Base-by-base conservation (phyloP, 2,329 filamentous ascomycete species). In the Ascochyta clinopodiicola region DNA sequence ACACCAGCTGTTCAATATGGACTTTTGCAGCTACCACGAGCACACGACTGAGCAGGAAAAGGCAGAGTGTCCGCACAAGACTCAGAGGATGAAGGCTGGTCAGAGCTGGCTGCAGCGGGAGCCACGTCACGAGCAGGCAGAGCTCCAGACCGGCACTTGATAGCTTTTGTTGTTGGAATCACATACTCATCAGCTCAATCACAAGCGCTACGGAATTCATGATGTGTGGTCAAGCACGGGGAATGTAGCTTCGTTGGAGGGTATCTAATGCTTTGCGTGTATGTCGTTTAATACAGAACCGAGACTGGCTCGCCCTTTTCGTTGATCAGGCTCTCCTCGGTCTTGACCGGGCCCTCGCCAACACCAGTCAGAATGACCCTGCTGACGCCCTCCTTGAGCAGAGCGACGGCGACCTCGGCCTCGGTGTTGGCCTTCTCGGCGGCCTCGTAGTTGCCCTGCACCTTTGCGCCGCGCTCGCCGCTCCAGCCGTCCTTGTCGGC, bases 351-450 rank as follows among this genome's bases (percentile, higher is more conserved):
- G 0, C 94, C 95, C 74, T 96, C 91, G 1, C 95, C 95, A 38
- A 99, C 95, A 47, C 88, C 84, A 1, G 96, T 98, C 79, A 93
- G 80, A 64, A 99, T 99, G 34, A 99, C 88, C 61, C 93, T 86
- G 77, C 88, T 92, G 5, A 99, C 88, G 24, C 95, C 95, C 36
- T 87, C 84, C 78, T 88, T 87, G 62, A 99, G 77, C 32, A 74
- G 58, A 34, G 74, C 71, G 4, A 75, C 73, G 17, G 75, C 72
- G 40, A 77, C 74, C 3, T 71, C 75, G 5, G 64, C 68, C 37
- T 72, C 70, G 19, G 86, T 81, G 42, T 82, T 78, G 3, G 89
- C 83, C 47, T 84, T 80, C 60, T 87, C 84, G 39, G 92, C 86
- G 19, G 93, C 78, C 42, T 76, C 69, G n/a, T 57, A 59, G 40